These are phyloP conservation scores for Vickermania ingenoplastis DNA, from an alignment of 208 protist species.

Conservation along the genomic window DNA sequence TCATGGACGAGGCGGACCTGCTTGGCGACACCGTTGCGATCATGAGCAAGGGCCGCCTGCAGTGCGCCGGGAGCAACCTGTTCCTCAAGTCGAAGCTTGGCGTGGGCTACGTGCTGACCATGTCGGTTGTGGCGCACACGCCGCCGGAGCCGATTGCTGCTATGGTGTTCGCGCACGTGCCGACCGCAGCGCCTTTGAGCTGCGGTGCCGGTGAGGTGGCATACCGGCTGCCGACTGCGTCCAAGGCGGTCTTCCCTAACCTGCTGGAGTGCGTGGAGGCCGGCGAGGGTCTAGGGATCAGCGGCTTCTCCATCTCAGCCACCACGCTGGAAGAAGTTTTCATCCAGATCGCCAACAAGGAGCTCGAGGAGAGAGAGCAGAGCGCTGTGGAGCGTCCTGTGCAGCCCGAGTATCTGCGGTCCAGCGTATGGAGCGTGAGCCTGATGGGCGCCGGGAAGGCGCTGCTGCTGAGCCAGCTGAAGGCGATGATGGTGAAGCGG, in stretches of 20 bases:
- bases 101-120: too few species aligned
- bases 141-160: too few species aligned
- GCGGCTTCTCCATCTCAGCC: conserved; percentile 33
- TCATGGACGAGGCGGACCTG: too few species aligned
- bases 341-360: conserved; percentile 22
- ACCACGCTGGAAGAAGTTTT: conserved; percentile 62
- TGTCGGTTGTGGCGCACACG: too few species aligned
- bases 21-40: too few species aligned
- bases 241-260: conserved; percentile 16
- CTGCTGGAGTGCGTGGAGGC: conserved; percentile 30
- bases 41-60: too few species aligned
- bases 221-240: conserved; percentile 25
- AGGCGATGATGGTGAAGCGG: too few species aligned
- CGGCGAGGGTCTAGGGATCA: conserved; percentile 24
- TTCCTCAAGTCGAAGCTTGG: too few species aligned
- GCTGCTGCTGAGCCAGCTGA: conserved; percentile 39
- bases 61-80: too few species aligned
- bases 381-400: not conserved
- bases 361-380: conserved; percentile 6
- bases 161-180: conserved; percentile 16
- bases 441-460: conserved; percentile 21
- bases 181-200: conserved; percentile 6
- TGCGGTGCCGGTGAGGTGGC: conserved; percentile 24
- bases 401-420: conserved; percentile 16
- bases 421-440: conserved; percentile 5